Conservation (phyloP, 1,139 yeast species). For the Magnusiomyces paraingens region DNA sequence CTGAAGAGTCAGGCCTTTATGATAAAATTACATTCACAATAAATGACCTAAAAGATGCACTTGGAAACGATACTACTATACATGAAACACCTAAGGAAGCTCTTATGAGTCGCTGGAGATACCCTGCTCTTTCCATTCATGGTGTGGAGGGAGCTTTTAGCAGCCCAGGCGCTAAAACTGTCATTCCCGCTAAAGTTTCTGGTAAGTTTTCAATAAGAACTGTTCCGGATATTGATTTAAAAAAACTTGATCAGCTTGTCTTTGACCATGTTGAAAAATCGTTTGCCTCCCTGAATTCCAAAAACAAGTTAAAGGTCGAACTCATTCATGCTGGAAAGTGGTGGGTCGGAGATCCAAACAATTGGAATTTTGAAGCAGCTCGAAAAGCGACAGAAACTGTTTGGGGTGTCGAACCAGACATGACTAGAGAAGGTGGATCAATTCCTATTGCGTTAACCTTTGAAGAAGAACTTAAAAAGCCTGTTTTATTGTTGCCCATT, state of each 20-base stretch:
- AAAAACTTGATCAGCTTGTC: not conserved
- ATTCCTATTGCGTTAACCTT: conserved; percentile 93
- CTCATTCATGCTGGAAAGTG: conserved; percentile 90
- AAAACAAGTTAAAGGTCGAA: conserved; percentile 65
- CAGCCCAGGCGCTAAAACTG: conserved; percentile 95
- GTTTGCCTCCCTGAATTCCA: conserved; percentile 47
- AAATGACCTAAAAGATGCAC: conserved; percentile 76
- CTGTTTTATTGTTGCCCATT: conserved; percentile 86
- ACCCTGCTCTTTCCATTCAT: conserved; percentile 89
- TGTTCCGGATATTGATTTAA: conserved; percentile 75
- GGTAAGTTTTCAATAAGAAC: conserved; percentile 97
- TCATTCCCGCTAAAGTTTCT: conserved; percentile 86
- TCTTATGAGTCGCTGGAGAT: conserved; percentile 98
- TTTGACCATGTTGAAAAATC: not conserved
- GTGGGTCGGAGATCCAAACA: conserved; percentile 94
- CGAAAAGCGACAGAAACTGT: conserved; percentile 88
- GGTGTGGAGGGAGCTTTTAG: conserved; percentile 98
- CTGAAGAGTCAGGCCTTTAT: conserved; percentile 64
- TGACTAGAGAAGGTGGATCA: conserved; percentile 98
- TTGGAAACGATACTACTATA: conserved; percentile 78
- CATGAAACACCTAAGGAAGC: conserved; percentile 66
- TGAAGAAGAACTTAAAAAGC: conserved; percentile 76
- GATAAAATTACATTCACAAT: conserved; percentile 80
- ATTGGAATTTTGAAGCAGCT: conserved; percentile 90
- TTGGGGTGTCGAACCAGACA: conserved; percentile 91